Conservation (phyloP, 2,329 filamentous ascomycete genomes). For the Pestalotiopsis sp. region DNA sequence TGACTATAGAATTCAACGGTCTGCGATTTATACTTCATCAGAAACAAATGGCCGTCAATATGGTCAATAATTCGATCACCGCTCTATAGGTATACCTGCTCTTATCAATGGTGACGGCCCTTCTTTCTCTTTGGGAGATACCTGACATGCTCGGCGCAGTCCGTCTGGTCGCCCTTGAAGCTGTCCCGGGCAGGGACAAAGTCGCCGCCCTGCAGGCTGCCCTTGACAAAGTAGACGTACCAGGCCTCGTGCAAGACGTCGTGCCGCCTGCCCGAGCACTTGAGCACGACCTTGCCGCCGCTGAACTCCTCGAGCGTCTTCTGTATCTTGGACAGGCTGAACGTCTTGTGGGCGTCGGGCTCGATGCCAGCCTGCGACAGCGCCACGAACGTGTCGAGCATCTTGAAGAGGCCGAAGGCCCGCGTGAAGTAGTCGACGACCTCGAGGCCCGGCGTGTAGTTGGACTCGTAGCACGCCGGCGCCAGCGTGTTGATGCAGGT, state of each 20-base stretch:
- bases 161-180: slow-evolving; percentile 39
- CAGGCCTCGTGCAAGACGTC: slow-evolving; percentile 53
- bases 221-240: slow-evolving; percentile 56
- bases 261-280: slow-evolving; percentile 38
- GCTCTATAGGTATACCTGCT: no score
- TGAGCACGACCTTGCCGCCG: slow-evolving; percentile 47
- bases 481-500: slow-evolving; percentile 73
- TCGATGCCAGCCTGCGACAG: slow-evolving; percentile 40
- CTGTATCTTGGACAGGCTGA: slow-evolving; percentile 45
- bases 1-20: no score
- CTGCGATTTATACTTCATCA: no score
- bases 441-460: slow-evolving; percentile 44
- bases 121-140: slow-evolving; percentile 41
- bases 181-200: slow-evolving; percentile 46
- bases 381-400: slow-evolving; percentile 44
- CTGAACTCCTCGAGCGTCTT: slow-evolving; percentile 44
- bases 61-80: not conserved
- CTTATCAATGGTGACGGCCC: not conserved
- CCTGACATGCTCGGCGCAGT: slow-evolving; percentile 40
- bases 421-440: slow-evolving; percentile 48
- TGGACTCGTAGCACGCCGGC: slow-evolving; percentile 63
- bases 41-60: not conserved
- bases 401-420: slow-evolving; percentile 43
- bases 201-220: slow-evolving; percentile 51
- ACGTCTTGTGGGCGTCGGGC: slow-evolving; percentile 36